A percentile compares a stretch with the other conserved stretches of the same genome.
These are phyloP conservation scores for Chlamydomonas applanata DNA, from an alignment of 139 green algal species.

Conservation along the genomic window DNA sequence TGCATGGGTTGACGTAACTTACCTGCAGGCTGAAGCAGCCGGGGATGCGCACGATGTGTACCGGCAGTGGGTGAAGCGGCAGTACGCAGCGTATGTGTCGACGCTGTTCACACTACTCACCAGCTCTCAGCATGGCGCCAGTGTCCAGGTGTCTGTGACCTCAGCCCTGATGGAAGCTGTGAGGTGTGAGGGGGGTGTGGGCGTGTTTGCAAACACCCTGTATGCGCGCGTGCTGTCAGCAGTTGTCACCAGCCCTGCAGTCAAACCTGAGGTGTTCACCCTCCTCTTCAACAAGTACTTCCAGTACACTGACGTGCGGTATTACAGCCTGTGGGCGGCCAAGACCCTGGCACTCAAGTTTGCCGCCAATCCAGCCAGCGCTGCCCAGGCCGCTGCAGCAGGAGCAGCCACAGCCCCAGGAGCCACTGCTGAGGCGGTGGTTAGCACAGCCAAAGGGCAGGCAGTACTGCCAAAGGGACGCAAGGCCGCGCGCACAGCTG, in stretches of 20 bases:
- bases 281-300: conserved; percentile 59
- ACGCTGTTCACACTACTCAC: conserved; percentile 31
- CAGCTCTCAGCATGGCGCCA: neutral
- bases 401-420: conserved; percentile 3
- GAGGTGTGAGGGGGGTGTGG: conserved; percentile 32
- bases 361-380: conserved; percentile 10
- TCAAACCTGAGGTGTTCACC: conserved; percentile 40
- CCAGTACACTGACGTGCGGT: conserved; percentile 59
- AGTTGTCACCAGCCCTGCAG: conserved; percentile 14
- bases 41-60: conserved; percentile 21
- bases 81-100: conserved; percentile 42
- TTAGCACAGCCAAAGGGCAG: conserved; percentile 12
- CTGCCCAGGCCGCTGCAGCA: neutral
- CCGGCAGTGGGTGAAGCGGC: conserved; percentile 39
- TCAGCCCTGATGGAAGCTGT: conserved; percentile 63
- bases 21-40: neutral
- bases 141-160: conserved; percentile 43
- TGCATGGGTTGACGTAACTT: too few relatives aligned
- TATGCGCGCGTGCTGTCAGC: conserved; percentile 40
- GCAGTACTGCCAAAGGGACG: neutral
- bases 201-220: conserved; percentile 42
- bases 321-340: conserved; percentile 54
- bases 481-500: neutral
- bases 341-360: conserved; percentile 26
- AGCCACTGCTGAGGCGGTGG: conserved; percentile 13